phyloP scores from a whole-genome alignment of 225 moss, liverwort and hornwort genomes.

The Bryum argenteum region DNA sequence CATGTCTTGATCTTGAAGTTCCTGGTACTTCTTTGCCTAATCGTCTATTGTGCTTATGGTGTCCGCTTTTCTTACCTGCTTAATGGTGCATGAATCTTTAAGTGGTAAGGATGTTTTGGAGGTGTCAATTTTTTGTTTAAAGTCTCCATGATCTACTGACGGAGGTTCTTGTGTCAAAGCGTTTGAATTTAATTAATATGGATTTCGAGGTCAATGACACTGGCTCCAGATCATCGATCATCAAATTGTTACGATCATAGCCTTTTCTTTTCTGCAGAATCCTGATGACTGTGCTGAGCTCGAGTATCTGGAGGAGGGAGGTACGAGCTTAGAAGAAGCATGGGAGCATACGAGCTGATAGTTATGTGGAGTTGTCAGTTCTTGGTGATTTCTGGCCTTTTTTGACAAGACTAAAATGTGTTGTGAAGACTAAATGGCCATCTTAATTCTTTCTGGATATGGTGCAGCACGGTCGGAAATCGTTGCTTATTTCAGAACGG shows the following conservation, averaged over 20 bases:
- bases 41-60: not conserved
- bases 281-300: conserved; percentile 25
- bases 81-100: not conserved
- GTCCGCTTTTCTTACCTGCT: not conserved
- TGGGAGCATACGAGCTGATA: conserved; percentile 24
- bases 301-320: conserved; percentile 24
- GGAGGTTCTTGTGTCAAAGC: too few relatives aligned
- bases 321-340: conserved; percentile 33
- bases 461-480: conserved; percentile 60
- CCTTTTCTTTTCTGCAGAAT: conserved; percentile 21
- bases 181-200: too few relatives aligned
- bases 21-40: not conserved
- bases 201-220: too few relatives aligned
- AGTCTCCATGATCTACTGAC: too few relatives aligned
- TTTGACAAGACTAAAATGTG: not conserved
- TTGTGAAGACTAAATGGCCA: not conserved
- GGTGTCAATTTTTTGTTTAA: not conserved
- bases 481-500: conserved; percentile 43
- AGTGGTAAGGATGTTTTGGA: not conserved
- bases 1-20: not conserved
- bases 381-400: not conserved
- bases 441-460: conserved; percentile 16
- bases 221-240: too few relatives aligned
- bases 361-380: not conserved
- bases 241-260: too few relatives aligned